These are phyloP conservation scores for Daldinia eschscholtzii DNA, from an alignment of 2,329 filamentous ascomycete species.

Conservation along the genomic window DNA sequence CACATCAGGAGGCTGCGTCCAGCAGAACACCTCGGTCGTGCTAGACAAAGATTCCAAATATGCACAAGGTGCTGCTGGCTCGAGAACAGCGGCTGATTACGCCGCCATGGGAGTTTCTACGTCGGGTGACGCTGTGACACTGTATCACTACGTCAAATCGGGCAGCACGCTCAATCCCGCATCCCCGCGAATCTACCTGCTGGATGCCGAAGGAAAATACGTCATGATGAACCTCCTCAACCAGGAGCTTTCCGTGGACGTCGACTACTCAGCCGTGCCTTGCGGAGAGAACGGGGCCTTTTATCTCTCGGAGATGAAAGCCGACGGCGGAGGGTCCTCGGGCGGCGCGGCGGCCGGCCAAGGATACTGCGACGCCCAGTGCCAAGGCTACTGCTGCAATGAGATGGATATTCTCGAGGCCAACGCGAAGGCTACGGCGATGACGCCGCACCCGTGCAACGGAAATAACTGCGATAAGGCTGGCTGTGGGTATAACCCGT, in stretches of 20 bases:
- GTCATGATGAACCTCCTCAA: conserved; percentile 35
- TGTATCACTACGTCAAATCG: conserved; percentile 35
- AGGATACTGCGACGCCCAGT: conserved; percentile 36
- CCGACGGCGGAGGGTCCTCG: conserved; percentile 29
- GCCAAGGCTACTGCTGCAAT: conserved; percentile 35
- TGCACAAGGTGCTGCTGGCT: conserved; percentile 26
- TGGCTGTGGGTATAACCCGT: conserved; percentile 37
- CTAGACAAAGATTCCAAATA: conserved; percentile 35
- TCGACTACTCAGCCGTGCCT: conserved; percentile 35
- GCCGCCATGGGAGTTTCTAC: conserved; percentile 37
- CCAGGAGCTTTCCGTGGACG: conserved; percentile 36
- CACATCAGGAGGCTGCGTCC: conserved; percentile 34
- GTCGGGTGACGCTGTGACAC: conserved; percentile 24
- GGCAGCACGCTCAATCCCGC: conserved; percentile 30
- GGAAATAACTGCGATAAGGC: conserved; percentile 33
- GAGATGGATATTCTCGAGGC: conserved; percentile 40
- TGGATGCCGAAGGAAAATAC: conserved; percentile 27
- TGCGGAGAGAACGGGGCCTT: conserved; percentile 39
- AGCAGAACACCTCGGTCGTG: conserved; percentile 38
- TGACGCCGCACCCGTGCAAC: conserved; percentile 35
- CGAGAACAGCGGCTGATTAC: conserved; percentile 31
- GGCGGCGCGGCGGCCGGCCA: conserved; percentile 34
- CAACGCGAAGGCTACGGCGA: conserved; percentile 32
- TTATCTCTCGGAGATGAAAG: conserved; percentile 37
- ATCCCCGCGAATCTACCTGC: conserved; percentile 36